Base-by-base conservation (phyloP, 441 rosid species). In the Dalechampia spathulata region DNA sequence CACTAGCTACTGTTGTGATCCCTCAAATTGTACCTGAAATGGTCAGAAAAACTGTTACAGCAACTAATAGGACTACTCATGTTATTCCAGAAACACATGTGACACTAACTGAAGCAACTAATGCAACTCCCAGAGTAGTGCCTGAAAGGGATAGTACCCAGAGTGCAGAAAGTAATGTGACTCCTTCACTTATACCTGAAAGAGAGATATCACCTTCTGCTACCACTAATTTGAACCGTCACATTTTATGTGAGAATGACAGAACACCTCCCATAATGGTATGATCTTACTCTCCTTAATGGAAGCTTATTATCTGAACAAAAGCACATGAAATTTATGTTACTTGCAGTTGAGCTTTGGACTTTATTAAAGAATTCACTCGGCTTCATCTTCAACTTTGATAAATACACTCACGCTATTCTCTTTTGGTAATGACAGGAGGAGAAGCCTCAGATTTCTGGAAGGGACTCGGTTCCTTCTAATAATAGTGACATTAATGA, bases 391-490 rank as follows among this genome's bases (percentile, higher is more conserved):
- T 56, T 67, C 21, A 2, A 28, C 50, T 49, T 43, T 50, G 13
- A 40, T 27, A 23, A 50, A 40, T 23, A 19, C n/a, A 48, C n/a
- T n/a, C n/a, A 40, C 41, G 20, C 40, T 41, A 55, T 32, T 54
- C 32, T 65, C 38, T 39, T 25, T 65, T 41, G 34, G 65, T 70
- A 52, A 30, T 70, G 34, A 60, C 62, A 49, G 69, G 83, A 90
- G 64, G 84, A 56, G 63, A 87, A 80, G 61, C 81, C 76, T 58
- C 90, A 79, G 57, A 68, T 72, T 66, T 79, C 82, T 47, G 83
- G 77, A 56, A 82, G 78, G 64, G 82, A 74, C 44, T 46, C 67
- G 22, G 26, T 55, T 40, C 64, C 67, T 62, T 60, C 71, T 37
- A 66, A 49, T 63, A 55, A 74, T 51, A 61, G 55, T 44, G 83